These are phyloP conservation scores for Fusarium tricinctum DNA, from an alignment of 2,329 filamentous ascomycete species.

Conservation along the genomic window DNA sequence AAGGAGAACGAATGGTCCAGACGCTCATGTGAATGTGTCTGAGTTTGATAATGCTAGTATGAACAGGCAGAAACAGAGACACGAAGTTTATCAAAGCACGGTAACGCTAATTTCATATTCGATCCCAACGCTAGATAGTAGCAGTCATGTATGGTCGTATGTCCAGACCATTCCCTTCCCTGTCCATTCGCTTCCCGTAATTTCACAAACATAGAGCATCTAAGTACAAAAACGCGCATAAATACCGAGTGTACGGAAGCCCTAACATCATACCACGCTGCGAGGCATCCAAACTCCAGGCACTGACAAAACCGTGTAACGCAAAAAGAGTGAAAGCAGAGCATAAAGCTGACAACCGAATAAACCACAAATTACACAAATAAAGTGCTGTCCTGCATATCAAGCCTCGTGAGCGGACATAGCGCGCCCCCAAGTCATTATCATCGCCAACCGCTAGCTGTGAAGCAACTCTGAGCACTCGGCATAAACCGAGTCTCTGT, in stretches of 20 bases:
- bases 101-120: constrained; percentile 21
- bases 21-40: not conserved
- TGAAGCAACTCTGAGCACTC: constrained; percentile 48
- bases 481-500: constrained; percentile 36
- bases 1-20: not conserved
- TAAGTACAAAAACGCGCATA: constrained; percentile 19
- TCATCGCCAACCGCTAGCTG: constrained; percentile 51
- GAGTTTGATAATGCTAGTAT: not conserved
- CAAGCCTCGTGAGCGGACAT: constrained; percentile 44
- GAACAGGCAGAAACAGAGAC: not conserved
- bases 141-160: constrained; percentile 34
- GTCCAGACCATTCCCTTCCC: constrained; percentile 28
- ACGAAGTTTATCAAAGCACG: not conserved
- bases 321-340: constrained; percentile 29
- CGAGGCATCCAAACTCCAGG: constrained; percentile 51
- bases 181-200: constrained; percentile 3
- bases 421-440: constrained; percentile 49
- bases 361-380: constrained; percentile 38
- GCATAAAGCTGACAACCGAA: constrained; percentile 31
- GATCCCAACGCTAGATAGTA: constrained; percentile 32
- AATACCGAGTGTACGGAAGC: constrained; percentile 27
- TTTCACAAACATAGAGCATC: constrained; percentile 24
- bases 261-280: constrained; percentile 31
- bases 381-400: constrained; percentile 43
- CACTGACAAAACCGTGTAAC: constrained; percentile 42